These are phyloP conservation scores for Actinomortierella wolfii DNA, from an alignment of 371 early-diverging fungal species.

Conservation along the genomic window DNA sequence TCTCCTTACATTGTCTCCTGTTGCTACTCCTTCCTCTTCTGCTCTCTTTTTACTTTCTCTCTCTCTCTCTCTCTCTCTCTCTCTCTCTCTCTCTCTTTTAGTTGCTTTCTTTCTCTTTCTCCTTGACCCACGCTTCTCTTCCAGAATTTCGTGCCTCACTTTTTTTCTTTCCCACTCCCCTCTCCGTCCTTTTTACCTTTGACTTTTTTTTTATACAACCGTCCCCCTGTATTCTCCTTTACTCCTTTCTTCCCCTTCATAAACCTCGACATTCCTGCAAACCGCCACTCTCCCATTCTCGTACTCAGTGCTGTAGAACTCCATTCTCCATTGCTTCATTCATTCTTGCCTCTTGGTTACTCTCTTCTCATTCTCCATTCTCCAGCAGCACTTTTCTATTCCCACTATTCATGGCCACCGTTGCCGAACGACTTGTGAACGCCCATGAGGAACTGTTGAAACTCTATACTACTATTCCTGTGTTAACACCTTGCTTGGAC, in stretches of 20 bases:
- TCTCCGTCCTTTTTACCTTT: neutral
- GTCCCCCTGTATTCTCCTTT: neutral
- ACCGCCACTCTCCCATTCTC: neutral
- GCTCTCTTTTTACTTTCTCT: neutral
- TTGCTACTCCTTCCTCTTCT: no score
- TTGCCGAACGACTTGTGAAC: constrained; percentile 26
- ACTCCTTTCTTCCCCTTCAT: neutral
- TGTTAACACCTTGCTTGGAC: constrained; percentile 36
- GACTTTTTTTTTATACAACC: neutral
- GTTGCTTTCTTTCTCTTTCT: neutral
- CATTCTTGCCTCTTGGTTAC: neutral
- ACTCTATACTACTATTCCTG: constrained; percentile 35
- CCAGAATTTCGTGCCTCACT: neutral
- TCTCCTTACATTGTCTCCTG: no score
- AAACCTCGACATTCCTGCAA: neutral
- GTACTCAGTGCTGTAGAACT: neutral
- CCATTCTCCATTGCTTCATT: neutral
- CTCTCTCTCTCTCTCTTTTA: neutral
- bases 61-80: neutral
- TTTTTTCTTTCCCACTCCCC: neutral
- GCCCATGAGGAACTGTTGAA: constrained; percentile 38
- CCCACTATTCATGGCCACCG: constrained; percentile 27
- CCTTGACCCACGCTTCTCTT: neutral
- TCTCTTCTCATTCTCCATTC: neutral
- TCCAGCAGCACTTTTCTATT: neutral